These are phyloP conservation scores for Penicillium cataractarum DNA, from an alignment of 495 filamentous ascomycete genomes.

Conservation along the genomic window DNA sequence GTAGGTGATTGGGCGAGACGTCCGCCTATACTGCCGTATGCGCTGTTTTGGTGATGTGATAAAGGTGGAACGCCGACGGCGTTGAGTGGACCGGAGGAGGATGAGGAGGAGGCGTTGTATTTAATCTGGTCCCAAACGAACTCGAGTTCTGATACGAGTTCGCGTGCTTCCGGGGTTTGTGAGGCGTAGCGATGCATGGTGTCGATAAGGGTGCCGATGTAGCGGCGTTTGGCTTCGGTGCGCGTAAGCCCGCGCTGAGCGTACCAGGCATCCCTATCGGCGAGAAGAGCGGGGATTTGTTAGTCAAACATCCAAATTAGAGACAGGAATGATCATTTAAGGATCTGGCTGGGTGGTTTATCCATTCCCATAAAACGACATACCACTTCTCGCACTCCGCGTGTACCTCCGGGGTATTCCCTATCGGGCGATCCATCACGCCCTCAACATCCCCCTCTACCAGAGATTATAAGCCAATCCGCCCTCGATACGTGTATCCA, in stretches of 20 bases:
- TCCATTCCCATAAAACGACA: conserved; percentile 3
- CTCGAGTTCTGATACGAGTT: conserved; percentile 90
- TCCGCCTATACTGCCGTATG: conserved; percentile 42
- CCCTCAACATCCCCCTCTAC: conserved; percentile 90
- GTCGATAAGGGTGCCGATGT: conserved; percentile 89
- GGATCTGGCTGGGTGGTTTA: neutral
- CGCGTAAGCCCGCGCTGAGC: conserved; percentile 74
- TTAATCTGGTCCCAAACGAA: conserved; percentile 99
- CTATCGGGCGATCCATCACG: conserved; percentile 81
- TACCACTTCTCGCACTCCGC: conserved; percentile 68
- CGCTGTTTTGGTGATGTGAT: conserved; percentile 30
- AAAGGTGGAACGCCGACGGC: conserved; percentile 40
- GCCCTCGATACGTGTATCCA: neutral
- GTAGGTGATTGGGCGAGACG: conserved; percentile 29
- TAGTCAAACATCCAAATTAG: neutral
- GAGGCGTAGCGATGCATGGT: conserved; percentile 95
- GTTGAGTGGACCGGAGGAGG: conserved; percentile 52
- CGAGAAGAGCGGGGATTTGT: neutral
- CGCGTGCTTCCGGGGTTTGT: conserved; percentile 79
- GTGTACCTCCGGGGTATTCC: conserved; percentile 54
- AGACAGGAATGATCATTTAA: no score
- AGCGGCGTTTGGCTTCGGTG: conserved; percentile 92
- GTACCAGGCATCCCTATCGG: conserved; percentile 82
- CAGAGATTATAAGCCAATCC: conserved; percentile 9
- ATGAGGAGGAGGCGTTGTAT: conserved; percentile 70